phyloP scores from a whole-genome alignment of 1,284 basidiomycete species.

The Gymnopus androsaceus region DNA sequence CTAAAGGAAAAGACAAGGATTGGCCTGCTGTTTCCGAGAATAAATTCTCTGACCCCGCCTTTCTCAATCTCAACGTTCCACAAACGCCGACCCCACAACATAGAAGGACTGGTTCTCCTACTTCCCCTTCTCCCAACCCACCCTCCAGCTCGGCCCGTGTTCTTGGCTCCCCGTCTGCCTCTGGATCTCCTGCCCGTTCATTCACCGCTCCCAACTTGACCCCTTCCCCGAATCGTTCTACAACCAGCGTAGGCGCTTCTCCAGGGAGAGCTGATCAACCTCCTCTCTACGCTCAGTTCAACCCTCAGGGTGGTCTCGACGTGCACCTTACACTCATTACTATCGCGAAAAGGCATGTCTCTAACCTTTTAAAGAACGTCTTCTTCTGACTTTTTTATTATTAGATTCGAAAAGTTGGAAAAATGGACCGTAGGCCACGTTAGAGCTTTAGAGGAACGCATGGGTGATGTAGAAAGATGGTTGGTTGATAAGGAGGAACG shows the following conservation, averaged over 20 bases:
- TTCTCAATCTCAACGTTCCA: constrained; percentile 54
- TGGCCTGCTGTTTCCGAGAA: constrained; percentile 55
- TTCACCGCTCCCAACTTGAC: constrained; percentile 54
- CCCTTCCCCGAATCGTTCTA: constrained; percentile 54
- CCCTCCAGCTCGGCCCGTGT: constrained; percentile 15
- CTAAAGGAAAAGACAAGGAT: constrained; percentile 4
- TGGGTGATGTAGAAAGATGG: constrained; percentile 19
- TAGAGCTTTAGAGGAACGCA: constrained; percentile 18
- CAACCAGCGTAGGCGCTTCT: constrained; percentile 13
- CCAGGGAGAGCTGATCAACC: constrained; percentile 29
- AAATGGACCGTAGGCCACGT: constrained; percentile 26
- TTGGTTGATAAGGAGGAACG: constrained; percentile 19
- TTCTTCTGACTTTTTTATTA: neutral
- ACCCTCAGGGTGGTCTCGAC: constrained; percentile 66
- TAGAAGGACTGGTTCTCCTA: constrained; percentile 13
- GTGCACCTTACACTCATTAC: constrained; percentile 68
- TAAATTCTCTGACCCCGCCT: constrained; percentile 47
- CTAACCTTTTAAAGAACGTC: neutral
- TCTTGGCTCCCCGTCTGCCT: constrained; percentile 36
- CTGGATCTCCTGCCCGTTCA: constrained; percentile 43
- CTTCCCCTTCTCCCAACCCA: constrained; percentile 13
- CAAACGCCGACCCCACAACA: constrained; percentile 29
- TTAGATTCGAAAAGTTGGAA: constrained; percentile 70
- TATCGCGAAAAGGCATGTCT: constrained; percentile 54
- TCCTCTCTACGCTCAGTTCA: constrained; percentile 75